Evolutionary conservation across 805 yeast species (phyloP).

Genomic region (Starmerella apis): DNA sequence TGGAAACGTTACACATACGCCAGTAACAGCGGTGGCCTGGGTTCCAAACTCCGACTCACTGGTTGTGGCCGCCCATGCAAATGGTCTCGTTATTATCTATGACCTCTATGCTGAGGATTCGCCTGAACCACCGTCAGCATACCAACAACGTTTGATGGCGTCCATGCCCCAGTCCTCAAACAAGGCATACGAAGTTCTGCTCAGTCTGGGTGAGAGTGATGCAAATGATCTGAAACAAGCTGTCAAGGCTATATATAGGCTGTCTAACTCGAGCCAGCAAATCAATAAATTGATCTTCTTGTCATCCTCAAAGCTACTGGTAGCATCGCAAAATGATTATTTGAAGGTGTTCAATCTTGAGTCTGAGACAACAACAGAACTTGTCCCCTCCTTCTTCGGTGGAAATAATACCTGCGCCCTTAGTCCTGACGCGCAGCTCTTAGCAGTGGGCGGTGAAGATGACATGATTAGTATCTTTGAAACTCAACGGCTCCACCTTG

Average conservation of each 20-base stretch:
- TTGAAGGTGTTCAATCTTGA: slow-evolving; percentile 46
- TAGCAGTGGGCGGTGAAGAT: slow-evolving; percentile 46
- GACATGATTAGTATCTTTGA: slow-evolving; percentile 41
- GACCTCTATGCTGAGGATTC: slow-evolving; percentile 43
- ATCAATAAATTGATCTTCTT: slow-evolving; percentile 39
- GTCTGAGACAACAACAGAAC: slow-evolving; percentile 39
- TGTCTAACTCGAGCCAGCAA: slow-evolving; percentile 42
- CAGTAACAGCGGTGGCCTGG: slow-evolving; percentile 43
- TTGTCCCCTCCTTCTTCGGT: slow-evolving; percentile 55
- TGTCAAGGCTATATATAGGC: slow-evolving; percentile 44
- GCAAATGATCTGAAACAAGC: slow-evolving; percentile 2
- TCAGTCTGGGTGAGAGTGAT: slow-evolving; percentile 8
- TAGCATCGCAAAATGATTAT: slow-evolving; percentile 59
- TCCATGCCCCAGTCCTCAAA: neutral
- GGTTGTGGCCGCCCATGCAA: slow-evolving; percentile 49
- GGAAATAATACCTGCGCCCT: slow-evolving; percentile 45
- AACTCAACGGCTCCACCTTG: slow-evolving; percentile 26
- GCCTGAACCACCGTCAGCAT: slow-evolving; percentile 9
- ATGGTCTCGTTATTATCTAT: slow-evolving; percentile 49
- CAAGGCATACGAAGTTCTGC: neutral
- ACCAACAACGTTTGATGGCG: slow-evolving; percentile 1
- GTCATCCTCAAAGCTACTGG: slow-evolving; percentile 33
- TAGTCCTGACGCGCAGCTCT: slow-evolving; percentile 45
- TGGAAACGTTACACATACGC: slow-evolving; percentile 37
- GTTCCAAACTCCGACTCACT: slow-evolving; percentile 35